These are phyloP conservation scores for Furcasterigmium furcatum DNA, from an alignment of 2,329 filamentous ascomycete species.

Conservation along the genomic window DNA sequence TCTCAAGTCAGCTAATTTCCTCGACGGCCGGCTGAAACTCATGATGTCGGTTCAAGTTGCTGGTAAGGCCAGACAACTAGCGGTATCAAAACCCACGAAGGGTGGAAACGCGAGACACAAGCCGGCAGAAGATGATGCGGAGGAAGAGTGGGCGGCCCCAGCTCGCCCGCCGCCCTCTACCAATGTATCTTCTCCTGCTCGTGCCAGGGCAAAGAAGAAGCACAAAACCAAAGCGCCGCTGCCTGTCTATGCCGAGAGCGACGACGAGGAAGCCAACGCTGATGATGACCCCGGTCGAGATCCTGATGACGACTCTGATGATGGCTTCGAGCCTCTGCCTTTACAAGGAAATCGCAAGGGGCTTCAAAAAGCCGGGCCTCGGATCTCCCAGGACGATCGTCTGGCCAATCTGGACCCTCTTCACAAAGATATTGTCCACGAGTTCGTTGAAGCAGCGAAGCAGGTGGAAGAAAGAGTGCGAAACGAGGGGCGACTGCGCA, in stretches of 20 bases:
- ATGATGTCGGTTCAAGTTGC: conserved; percentile 38
- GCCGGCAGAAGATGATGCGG: conserved; percentile 22
- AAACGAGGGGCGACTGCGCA: conserved; percentile 52
- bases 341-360: conserved; percentile 16
- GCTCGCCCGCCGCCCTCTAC: conserved; percentile 32
- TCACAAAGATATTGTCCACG: conserved; percentile 60
- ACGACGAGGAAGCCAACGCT: conserved; percentile 36
- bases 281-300: conserved; percentile 47
- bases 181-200: conserved; percentile 51
- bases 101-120: conserved; percentile 24
- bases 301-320: conserved; percentile 35
- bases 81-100: conserved; percentile 17
- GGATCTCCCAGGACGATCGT: conserved; percentile 54
- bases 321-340: conserved; percentile 43
- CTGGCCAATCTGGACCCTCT: conserved; percentile 53
- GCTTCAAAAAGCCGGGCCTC: conserved; percentile 42
- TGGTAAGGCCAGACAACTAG: conserved; percentile 20
- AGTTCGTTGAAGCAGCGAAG: conserved; percentile 64
- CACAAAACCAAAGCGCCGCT: conserved; percentile 24
- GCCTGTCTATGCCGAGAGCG: conserved; percentile 13
- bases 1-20: conserved; percentile 35
- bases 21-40: conserved; percentile 41
- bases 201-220: conserved; percentile 22
- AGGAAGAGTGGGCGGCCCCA: conserved; percentile 16
- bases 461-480: conserved; percentile 58